A percentile compares a stretch with the other conserved stretches of the same genome.
Evolutionary conservation across 106 monocot genomes (phyloP).

Genomic region (Dendrobium catenatum): DNA sequence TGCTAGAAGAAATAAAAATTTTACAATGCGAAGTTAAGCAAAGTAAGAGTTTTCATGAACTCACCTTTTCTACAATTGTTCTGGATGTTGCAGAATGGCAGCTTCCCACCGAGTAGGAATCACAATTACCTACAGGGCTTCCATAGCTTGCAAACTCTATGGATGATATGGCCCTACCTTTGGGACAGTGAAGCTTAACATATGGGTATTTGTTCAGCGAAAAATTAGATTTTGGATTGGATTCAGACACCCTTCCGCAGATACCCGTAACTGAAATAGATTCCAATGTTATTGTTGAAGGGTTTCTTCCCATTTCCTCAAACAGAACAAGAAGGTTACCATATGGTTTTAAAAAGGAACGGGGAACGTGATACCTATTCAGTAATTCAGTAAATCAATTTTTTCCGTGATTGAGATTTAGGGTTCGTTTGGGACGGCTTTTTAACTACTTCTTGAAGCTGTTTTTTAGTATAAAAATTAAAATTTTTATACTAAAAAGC

Average conservation of each 20-base stretch:
- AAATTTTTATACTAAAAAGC: too few species aligned
- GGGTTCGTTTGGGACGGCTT: too few species aligned
- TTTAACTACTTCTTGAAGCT: too few species aligned
- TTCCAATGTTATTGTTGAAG: slow-evolving; percentile 47
- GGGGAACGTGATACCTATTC: slow-evolving; percentile 79
- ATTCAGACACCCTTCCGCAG: slow-evolving; percentile 27
- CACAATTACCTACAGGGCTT: slow-evolving; percentile 43
- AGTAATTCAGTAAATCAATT: not conserved
- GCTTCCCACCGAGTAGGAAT: slow-evolving; percentile 26
- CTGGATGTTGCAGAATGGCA: slow-evolving; percentile 46
- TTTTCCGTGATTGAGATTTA: not conserved
- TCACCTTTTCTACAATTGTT: slow-evolving; percentile 40
- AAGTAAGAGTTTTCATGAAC: not conserved
- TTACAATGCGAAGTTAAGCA: not conserved
- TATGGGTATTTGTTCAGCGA: not conserved
- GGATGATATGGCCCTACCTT: slow-evolving; percentile 34
- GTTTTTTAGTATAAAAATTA: too few species aligned
- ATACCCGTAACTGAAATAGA: slow-evolving; percentile 36
- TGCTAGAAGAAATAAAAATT: not conserved
- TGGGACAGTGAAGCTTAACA: slow-evolving; percentile 37
- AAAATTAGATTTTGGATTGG: slow-evolving; percentile 8
- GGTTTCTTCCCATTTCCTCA: slow-evolving; percentile 85
- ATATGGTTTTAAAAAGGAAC: slow-evolving; percentile 47
- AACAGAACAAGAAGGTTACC: slow-evolving; percentile 71
- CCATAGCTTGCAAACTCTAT: slow-evolving; percentile 76